phyloP scores from a whole-genome alignment of 441 rosid genomes.

The Geranium incanum region DNA sequence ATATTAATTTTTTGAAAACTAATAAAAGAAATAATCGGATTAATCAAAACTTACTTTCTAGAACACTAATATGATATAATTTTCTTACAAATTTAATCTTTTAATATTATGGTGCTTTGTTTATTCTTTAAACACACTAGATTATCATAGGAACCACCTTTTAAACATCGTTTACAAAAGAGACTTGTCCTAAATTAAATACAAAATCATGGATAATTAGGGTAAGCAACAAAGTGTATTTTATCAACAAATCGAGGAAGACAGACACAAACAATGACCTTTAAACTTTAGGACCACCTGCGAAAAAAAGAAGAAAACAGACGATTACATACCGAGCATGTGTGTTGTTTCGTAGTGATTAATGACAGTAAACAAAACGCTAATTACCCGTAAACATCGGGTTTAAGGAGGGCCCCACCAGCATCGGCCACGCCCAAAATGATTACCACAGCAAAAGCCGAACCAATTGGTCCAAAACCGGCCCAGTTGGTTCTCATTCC shows the following conservation, averaged over 20 bases:
- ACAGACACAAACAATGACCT: background rate
- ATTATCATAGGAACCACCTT: too few relatives aligned
- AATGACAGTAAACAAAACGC: background rate
- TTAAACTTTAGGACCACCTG: conserved; percentile 2
- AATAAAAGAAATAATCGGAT: too few relatives aligned
- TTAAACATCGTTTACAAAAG: too few relatives aligned
- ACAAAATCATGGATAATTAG: background rate
- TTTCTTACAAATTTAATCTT: too few relatives aligned
- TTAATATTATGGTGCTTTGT: too few relatives aligned
- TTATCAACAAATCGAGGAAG: background rate
- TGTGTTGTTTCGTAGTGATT: background rate
- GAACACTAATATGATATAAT: too few relatives aligned
- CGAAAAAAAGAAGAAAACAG: background rate
- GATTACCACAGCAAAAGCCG: background rate
- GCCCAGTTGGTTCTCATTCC: background rate
- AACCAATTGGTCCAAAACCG: background rate
- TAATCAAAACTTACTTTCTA: too few relatives aligned
- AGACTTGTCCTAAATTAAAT: too few relatives aligned
- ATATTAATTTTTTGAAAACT: too few relatives aligned
- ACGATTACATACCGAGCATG: too few relatives aligned
- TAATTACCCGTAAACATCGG: background rate
- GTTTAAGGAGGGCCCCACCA: background rate
- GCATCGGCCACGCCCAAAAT: background rate
- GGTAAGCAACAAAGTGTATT: background rate
- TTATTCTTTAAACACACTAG: too few relatives aligned